phyloP scores from a whole-genome alignment of 352 stramenopile species.

The Phytopythium kandeliae region DNA sequence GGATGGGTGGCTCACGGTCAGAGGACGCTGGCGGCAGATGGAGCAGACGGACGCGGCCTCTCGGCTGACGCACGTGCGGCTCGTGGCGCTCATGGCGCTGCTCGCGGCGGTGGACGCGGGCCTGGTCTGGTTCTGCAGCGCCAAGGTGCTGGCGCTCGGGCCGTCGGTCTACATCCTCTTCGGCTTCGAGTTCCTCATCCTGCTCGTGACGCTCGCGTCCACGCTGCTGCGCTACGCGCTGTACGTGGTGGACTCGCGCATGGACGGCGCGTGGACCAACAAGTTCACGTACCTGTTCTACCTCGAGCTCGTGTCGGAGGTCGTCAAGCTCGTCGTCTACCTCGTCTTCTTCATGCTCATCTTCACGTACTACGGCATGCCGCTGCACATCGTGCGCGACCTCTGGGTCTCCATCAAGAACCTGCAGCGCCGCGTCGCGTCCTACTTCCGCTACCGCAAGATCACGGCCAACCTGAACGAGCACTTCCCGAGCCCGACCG shows the following conservation, averaged over 20 bases:
- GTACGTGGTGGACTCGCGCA: conserved; percentile 91
- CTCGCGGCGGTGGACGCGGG: conserved; percentile 83
- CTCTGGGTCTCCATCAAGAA: conserved; percentile 93
- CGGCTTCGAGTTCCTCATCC: conserved; percentile 96
- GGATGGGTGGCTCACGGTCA: too few species aligned
- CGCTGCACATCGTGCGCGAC: conserved; percentile 96
- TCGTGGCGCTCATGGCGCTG: conserved; percentile 87
- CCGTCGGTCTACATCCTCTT: conserved; percentile 95
- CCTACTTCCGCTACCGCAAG: conserved; percentile 91
- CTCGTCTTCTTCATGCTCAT: conserved; percentile 97
- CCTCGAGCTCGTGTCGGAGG: conserved; percentile 94
- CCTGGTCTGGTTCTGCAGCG: conserved; percentile 86
- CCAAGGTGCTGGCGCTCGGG: conserved; percentile 76
- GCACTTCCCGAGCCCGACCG: conserved; percentile 91
- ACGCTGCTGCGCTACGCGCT: conserved; percentile 89
- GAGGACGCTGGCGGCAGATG: conserved; percentile 34
- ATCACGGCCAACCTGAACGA: conserved; percentile 96
- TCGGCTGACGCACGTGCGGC: conserved; percentile 71
- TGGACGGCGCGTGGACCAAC: conserved; percentile 85
- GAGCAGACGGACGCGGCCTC: conserved; percentile 85
- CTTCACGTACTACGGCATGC: conserved; percentile 97
- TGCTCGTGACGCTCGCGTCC: conserved; percentile 90
- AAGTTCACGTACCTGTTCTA: conserved; percentile 93
- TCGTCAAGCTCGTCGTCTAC: conserved; percentile 96
- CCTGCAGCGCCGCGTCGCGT: conserved; percentile 73